Percentiles rank a stretch among this genome's conserved stretches.
Conservation (phyloP, 257 asterid species). For the Solanum pimpinellifolium region DNA sequence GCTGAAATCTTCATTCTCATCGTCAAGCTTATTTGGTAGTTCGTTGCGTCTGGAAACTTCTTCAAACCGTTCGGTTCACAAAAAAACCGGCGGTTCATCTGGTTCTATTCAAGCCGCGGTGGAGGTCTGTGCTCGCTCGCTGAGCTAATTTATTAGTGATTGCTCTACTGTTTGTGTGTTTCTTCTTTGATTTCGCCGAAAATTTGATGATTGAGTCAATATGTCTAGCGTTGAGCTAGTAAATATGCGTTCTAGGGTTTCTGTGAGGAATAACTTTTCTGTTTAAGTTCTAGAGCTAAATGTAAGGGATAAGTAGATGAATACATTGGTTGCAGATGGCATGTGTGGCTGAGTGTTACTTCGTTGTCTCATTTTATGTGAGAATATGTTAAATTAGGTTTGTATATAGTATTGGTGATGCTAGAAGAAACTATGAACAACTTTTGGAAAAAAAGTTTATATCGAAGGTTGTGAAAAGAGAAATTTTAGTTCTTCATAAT, state of each 20-base stretch:
- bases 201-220: neutral
- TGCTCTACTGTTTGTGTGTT: neutral
- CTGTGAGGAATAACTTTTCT: neutral
- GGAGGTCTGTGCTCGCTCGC: slow-evolving; percentile 26
- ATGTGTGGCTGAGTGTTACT: neutral
- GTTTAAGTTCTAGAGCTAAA: neutral
- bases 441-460: neutral
- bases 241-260: neutral
- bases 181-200: neutral
- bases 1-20: slow-evolving; percentile 24
- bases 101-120: slow-evolving; percentile 49
- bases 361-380: neutral
- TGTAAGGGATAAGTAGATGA: neutral
- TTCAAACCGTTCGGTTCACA: slow-evolving; percentile 8
- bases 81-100: slow-evolving; percentile 10
- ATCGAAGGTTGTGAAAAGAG: neutral
- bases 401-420: neutral
- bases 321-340: neutral
- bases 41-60: slow-evolving; percentile 26
- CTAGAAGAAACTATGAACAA: neutral
- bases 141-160: neutral
- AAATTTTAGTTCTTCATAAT: neutral
- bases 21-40: slow-evolving; percentile 42
- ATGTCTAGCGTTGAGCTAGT: neutral
- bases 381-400: neutral